These are phyloP conservation scores for Nitzschia inconspicua DNA, from an alignment of 108 stramenopile species.

Conservation along the genomic window DNA sequence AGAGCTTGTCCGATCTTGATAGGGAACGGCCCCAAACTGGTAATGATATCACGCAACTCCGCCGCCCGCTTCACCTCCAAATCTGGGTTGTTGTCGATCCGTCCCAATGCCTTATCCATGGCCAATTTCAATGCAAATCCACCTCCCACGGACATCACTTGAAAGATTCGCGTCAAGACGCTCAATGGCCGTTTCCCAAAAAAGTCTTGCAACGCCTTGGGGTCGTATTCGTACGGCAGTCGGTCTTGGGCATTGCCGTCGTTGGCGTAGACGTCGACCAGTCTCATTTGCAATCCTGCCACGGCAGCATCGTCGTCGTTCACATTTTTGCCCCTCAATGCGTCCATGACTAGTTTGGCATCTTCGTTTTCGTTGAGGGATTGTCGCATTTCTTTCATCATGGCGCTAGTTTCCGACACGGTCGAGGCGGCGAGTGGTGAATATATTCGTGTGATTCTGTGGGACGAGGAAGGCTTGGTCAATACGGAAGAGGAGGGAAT, in stretches of 20 bases:
- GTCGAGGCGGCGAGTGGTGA: neutral
- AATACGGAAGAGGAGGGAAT: neutral
- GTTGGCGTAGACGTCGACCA: conserved; percentile 62
- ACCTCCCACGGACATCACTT: conserved; percentile 63
- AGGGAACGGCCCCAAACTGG: conserved; percentile 88
- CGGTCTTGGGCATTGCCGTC: conserved; percentile 27
- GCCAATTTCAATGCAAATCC: conserved; percentile 46
- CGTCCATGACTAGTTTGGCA: conserved; percentile 70
- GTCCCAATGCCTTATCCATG: conserved; percentile 50
- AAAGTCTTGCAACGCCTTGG: conserved; percentile 71
- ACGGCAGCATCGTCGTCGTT: conserved; percentile 86
- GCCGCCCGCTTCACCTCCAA: conserved; percentile 81
- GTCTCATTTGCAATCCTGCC: conserved; percentile 75
- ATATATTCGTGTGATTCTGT: too few relatives aligned
- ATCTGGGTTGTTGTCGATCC: conserved; percentile 63
- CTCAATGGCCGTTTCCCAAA: conserved; percentile 73
- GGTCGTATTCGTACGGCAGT: conserved; percentile 85
- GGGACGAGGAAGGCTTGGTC: neutral
- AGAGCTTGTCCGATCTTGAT: conserved; percentile 91
- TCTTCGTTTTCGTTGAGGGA: conserved; percentile 62
- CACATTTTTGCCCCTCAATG: conserved; percentile 75
- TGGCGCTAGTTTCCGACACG: conserved; percentile 30
- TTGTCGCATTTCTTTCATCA: conserved; percentile 44
- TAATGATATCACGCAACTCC: conserved; percentile 85
- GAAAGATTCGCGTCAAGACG: conserved; percentile 60